These are phyloP conservation scores for Penicillium crustosum DNA, from an alignment of 2,329 filamentous ascomycete species.

Conservation along the genomic window DNA sequence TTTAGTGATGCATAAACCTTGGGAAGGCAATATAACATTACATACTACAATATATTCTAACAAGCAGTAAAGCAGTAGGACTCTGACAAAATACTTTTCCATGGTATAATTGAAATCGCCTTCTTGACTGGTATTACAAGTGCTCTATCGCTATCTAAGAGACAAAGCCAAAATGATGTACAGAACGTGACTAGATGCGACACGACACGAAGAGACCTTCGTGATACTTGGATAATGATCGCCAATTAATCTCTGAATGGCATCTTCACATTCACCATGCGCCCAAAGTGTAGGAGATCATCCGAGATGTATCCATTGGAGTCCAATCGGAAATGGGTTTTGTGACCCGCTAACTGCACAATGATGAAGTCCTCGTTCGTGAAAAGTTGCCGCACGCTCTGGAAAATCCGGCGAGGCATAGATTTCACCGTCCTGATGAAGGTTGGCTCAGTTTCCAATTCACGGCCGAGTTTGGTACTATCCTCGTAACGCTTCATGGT, in stretches of 20 bases:
- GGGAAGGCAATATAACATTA: neutral
- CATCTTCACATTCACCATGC: conserved; percentile 8
- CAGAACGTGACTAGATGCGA: neutral
- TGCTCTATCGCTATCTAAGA: neutral
- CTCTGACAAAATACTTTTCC: neutral
- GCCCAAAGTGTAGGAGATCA: conserved; percentile 37
- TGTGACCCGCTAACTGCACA: conserved; percentile 38
- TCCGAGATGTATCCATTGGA: conserved; percentile 37
- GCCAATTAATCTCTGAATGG: neutral
- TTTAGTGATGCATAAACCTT: neutral
- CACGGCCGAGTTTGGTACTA: conserved; percentile 15
- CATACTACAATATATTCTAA: neutral
- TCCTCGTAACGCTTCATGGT: conserved; percentile 23
- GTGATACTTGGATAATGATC: neutral
- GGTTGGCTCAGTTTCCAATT: conserved; percentile 18
- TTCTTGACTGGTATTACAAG: neutral
- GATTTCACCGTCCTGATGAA: conserved; percentile 36
- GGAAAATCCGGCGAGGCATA: conserved; percentile 34
- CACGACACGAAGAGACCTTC: no score
- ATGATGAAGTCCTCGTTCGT: conserved; percentile 44
- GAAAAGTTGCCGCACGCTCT: conserved; percentile 40
- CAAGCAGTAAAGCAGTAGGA: neutral
- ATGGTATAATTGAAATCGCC: neutral
- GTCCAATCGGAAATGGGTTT: conserved; percentile 40
- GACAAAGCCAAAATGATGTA: conserved; percentile 3